These are phyloP conservation scores for Amaranthus palmeri DNA, from an alignment of 148 eudicot genomes.

Conservation along the genomic window DNA sequence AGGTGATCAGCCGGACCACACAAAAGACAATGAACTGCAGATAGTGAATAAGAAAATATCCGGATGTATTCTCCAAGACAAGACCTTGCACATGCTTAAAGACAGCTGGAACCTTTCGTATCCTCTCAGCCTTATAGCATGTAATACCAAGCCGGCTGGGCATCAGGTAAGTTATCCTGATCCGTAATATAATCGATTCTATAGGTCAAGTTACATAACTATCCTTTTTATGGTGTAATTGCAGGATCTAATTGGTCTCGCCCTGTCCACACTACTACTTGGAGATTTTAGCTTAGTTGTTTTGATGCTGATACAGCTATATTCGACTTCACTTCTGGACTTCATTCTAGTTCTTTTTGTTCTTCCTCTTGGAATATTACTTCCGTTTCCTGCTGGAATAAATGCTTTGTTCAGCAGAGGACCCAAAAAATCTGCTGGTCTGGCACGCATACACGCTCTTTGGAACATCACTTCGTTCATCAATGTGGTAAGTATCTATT, in stretches of 20 bases:
- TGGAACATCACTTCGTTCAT: constrained; percentile 85
- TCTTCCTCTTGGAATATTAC: constrained; percentile 83
- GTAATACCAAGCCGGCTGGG: constrained; percentile 66
- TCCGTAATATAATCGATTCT: not conserved
- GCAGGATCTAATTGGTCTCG: constrained; percentile 95
- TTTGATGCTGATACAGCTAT: constrained; percentile 82
- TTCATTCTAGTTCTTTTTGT: constrained; percentile 62
- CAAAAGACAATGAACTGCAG: constrained; percentile 37
- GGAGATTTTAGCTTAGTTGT: constrained; percentile 89
- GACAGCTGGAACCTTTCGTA: constrained; percentile 41
- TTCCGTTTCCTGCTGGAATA: constrained; percentile 93
- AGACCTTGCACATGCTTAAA: constrained; percentile 45
- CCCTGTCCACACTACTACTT: constrained; percentile 70
- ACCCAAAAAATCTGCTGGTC: constrained; percentile 72
- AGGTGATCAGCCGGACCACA: constrained; percentile 38
- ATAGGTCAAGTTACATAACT: not conserved
- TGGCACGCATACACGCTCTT: constrained; percentile 84
- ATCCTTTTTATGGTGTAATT: constrained; percentile 9
- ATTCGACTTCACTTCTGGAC: constrained; percentile 69
- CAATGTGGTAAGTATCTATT: constrained; percentile 64
- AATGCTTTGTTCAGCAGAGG: constrained; percentile 89
- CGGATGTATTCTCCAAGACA: constrained; percentile 47
- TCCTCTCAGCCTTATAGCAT: constrained; percentile 49
- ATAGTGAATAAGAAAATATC: constrained; percentile 39
- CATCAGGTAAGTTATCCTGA: constrained; percentile 58